These are phyloP conservation scores for Priceomyces fermenticarens DNA, from an alignment of 805 yeast genomes.

Conservation along the genomic window DNA sequence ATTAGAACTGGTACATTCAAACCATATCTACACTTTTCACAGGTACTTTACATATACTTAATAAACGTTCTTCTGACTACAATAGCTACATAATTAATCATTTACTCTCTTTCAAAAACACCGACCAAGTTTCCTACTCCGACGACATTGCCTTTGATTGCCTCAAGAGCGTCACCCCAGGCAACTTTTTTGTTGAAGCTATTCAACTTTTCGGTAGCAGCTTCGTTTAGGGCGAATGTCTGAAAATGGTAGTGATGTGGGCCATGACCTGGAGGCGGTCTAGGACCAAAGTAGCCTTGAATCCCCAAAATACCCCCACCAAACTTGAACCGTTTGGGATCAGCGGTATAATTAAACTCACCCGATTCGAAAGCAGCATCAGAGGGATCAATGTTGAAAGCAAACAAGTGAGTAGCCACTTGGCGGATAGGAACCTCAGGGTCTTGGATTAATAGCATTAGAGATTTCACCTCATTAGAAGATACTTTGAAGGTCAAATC, in stretches of 20 bases:
- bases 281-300: slow-evolving; percentile 10
- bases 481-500: slow-evolving; percentile 5
- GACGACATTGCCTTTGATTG: neutral
- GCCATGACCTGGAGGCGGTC: slow-evolving; percentile 13
- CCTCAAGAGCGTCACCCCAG: neutral
- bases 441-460: slow-evolving; percentile 12
- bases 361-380: slow-evolving; percentile 2
- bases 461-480: slow-evolving; percentile 5
- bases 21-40: too few species aligned
- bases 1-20: too few species aligned
- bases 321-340: slow-evolving; percentile 6
- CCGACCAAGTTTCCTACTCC: slow-evolving; percentile 1
- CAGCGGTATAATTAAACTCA: slow-evolving; percentile 4
- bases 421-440: slow-evolving; percentile 11
- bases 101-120: neutral
- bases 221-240: slow-evolving; percentile 11
- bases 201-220: slow-evolving; percentile 8
- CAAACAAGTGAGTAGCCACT: slow-evolving; percentile 11
- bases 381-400: slow-evolving; percentile 8
- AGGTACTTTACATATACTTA: too few species aligned
- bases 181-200: neutral
- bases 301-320: slow-evolving; percentile 5
- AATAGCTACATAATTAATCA: too few species aligned
- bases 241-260: slow-evolving; percentile 13
- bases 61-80: too few species aligned